phyloP scores from a whole-genome alignment of 208 protist genomes.

The Acanthamoeba triangularis region DNA sequence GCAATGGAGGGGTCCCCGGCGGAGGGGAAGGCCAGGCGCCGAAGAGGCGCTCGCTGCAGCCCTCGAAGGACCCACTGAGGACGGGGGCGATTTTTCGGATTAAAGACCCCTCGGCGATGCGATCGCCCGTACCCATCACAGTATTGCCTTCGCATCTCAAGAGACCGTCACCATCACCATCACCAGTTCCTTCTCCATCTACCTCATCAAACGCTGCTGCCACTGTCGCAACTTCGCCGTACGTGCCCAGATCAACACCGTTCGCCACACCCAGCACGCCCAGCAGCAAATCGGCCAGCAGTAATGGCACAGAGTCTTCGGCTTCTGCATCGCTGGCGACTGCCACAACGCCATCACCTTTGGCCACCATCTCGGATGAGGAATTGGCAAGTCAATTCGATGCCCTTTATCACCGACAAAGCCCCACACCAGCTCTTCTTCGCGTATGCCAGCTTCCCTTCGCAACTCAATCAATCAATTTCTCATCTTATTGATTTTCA shows the following conservation, averaged over 20 bases:
- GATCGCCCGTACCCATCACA: background rate
- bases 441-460: background rate
- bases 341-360: background rate
- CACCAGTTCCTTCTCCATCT: background rate
- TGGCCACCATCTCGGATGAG: background rate
- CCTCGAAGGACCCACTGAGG: background rate
- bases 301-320: too few species aligned
- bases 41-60: background rate
- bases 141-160: background rate
- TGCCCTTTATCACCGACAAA: background rate
- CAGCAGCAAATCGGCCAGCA: background rate
- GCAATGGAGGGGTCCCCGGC: background rate
- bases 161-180: background rate
- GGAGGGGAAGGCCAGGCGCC: background rate
- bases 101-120: background rate
- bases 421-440: background rate
- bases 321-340: background rate
- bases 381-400: background rate
- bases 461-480: background rate
- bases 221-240: background rate
- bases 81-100: background rate
- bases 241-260: background rate
- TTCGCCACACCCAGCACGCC: background rate
- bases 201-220: too few species aligned
- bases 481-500: background rate